Evolutionary conservation across 768 basidiomycete species (phyloP), one percentile per base, ranked within the genome.

Genomic region (Calocybe cyanea): DNA sequence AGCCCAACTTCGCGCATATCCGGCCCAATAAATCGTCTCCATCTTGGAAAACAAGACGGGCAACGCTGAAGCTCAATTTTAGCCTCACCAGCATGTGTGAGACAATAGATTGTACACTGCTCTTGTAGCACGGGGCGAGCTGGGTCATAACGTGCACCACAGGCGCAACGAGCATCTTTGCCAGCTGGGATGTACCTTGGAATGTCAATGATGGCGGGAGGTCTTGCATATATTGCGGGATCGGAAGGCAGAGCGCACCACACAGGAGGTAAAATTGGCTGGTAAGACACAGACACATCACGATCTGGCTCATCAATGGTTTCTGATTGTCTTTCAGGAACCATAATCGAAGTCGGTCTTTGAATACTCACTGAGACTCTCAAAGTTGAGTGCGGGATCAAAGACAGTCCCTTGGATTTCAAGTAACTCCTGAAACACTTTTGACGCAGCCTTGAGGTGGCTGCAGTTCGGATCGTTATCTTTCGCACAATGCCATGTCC

Each of bases 21-120:
- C 1, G 65, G 64, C 4, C 66, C 64, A 38, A 69, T 60, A 24
- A 43, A 62, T 8, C 30, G 36, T n/a, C 36, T 36, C 19, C 41
- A 39, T 17, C 21, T 10, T 3, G 36, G 33, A 19, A 24, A 19
- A 18, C 43, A 49, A 4, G 8, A 10, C 1, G 28, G 4, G 15
- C 48, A 49, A 5, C 13, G 19, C 23, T 49, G 48, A 9, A 49
- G 2, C 32, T 49, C 13, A 9, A 45, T 40, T 2, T 5, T 10
- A 14, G 36, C 23, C 7, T 13, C 15, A 11, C 30, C n/a, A 21
- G 37, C 41, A 7, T 15, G 23, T 1, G 42, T 20, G 3, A 38
- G 36, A 5, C 24, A 20, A 13, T 32, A 38, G 17, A 49, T 32
- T 6, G n/a, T 30, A 24, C 40, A 38, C 8, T 43, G 4, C 17